Evolutionary conservation across 768 basidiomycete species (phyloP).

Genomic region (Trametes gibbosa): DNA sequence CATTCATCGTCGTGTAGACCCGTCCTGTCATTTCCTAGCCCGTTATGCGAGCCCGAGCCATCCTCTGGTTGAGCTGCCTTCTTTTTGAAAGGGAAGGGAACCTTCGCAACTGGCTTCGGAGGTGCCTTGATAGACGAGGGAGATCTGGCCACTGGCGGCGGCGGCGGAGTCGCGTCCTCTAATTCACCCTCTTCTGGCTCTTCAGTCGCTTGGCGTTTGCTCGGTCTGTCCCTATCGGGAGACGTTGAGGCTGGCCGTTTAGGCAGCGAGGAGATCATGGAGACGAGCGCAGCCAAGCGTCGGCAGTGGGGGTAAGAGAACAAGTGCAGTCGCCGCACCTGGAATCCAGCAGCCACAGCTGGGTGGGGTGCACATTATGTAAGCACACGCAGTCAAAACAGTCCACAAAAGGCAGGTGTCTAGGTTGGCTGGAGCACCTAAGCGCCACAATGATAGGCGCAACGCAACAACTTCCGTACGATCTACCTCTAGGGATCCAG

Average conservation of each 20-base stretch:
- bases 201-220: constrained; percentile 55
- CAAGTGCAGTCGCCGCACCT: constrained; percentile 30
- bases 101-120: constrained; percentile 41
- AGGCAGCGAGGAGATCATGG: constrained; percentile 24
- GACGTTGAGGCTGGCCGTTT: constrained; percentile 64
- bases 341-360: constrained; percentile 7
- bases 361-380: constrained; percentile 1
- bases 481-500: not conserved
- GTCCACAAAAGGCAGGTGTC: not conserved
- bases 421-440: not conserved
- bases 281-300: not conserved
- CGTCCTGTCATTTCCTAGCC: not conserved
- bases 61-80: constrained; percentile 21
- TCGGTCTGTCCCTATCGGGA: constrained; percentile 44
- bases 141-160: constrained; percentile 26
- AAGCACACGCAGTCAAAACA: not conserved
- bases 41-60: constrained; percentile 13
- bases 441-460: not conserved
- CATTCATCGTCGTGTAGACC: constrained; percentile 40
- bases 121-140: constrained; percentile 28
- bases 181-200: constrained; percentile 83
- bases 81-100: constrained; percentile 79
- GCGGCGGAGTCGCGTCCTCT: constrained; percentile 48
- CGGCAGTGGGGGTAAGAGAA: constrained; percentile 2
- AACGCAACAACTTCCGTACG: too few species aligned